phyloP scores from a whole-genome alignment of 2,329 filamentous ascomycete genomes.

The Coleophoma crateriformis region DNA sequence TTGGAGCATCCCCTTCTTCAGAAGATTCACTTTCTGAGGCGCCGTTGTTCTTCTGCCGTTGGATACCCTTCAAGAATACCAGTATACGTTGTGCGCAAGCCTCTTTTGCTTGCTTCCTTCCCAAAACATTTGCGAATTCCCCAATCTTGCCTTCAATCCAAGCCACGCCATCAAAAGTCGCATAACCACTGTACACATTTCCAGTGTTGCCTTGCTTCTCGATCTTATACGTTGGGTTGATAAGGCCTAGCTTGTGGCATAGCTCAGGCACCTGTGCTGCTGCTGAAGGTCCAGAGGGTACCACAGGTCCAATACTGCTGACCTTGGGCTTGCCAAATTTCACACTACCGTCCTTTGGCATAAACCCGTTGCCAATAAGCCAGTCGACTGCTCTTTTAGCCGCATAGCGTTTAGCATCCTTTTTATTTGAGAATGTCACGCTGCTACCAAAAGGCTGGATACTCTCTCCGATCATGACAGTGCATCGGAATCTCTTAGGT shows the following conservation, averaged over 20 bases:
- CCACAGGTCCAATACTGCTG: neutral
- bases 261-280: slow-evolving; percentile 2
- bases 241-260: slow-evolving; percentile 3
- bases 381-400: slow-evolving; percentile 26
- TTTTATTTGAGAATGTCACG: slow-evolving; percentile 20
- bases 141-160: slow-evolving; percentile 4
- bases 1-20: neutral
- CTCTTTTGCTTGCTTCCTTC: slow-evolving; percentile 40
- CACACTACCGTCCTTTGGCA: slow-evolving; percentile 19
- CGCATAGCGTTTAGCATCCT: slow-evolving; percentile 23
- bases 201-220: neutral
- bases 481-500: slow-evolving; percentile 8
- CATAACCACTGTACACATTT: slow-evolving; percentile 5
- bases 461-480: slow-evolving; percentile 15
- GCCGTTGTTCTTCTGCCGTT: neutral
- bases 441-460: slow-evolving; percentile 12
- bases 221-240: slow-evolving; percentile 3
- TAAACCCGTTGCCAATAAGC: slow-evolving; percentile 20
- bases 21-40: neutral
- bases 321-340: slow-evolving; percentile 16
- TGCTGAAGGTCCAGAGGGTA: neutral
- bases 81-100: slow-evolving; percentile 33
- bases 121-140: slow-evolving; percentile 32
- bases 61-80: slow-evolving; percentile 27
- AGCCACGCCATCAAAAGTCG: slow-evolving; percentile 3